Evolutionary conservation across 768 basidiomycete genomes (phyloP), one percentile per base, ranked within the genome.

Genomic region (Tephrocybe sp.): DNA sequence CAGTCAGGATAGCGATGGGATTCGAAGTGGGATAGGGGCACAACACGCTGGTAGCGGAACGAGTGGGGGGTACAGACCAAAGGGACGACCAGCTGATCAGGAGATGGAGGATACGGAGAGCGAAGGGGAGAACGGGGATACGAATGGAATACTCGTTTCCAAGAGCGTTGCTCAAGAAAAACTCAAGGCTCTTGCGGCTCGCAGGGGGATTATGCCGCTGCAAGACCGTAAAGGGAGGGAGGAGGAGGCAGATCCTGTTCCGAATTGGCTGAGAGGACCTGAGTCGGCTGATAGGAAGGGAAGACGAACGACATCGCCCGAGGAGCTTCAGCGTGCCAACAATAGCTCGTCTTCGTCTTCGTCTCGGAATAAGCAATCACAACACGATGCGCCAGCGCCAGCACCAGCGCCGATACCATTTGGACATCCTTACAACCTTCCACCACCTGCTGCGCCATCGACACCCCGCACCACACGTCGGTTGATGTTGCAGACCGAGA

Each of bases 391-490:
- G 38, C 19, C 38, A 29, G 22, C 52, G 37, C 15, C 78, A 0
- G 67, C 75, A 6, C 15, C 78, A 0, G 67, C 75, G 5, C 82
- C 87, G 1, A 83, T 84, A 42, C 79, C 83, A 1, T 64, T 88
- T 2, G 75, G 73, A 7, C 78, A 76, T 62, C 84, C 88, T 5
- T 88, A 90, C 67, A 87, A 88, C 58, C 76, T 91, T 21, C 89
- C 89, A 0, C 73, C 77, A 3, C 70, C 79, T 25, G 69, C 75
- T 0, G 70, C 79, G 15, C 88, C 89, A 2, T 85, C 86, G 56
- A 91, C 90, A 1, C 93, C 93, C 0, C 82, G 88, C 29, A 91
- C 93, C 36, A 93, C 91, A 2, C 78, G 93, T 2, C 75, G 89
- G 42, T 77, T 80, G 56, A 94, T 94, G 89, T 74, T 94, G 39